These are phyloP conservation scores for Ophiostoma pallidulum DNA, from an alignment of 2,329 filamentous ascomycete genomes.

Conservation along the genomic window DNA sequence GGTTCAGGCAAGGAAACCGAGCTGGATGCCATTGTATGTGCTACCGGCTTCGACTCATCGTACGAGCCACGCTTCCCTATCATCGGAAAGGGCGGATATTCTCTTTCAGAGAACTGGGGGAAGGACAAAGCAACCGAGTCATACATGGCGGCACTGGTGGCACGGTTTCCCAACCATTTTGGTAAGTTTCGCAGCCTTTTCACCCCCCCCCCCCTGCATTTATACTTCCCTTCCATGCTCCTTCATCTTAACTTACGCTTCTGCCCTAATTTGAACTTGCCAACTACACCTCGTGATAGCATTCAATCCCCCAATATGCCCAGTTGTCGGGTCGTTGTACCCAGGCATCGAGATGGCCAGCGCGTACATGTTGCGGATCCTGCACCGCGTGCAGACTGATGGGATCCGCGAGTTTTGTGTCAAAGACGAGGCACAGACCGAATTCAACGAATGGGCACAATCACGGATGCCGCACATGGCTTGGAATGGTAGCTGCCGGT, in stretches of 20 bases:
- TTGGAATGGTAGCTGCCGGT: constrained; percentile 21
- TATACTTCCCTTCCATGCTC: no score
- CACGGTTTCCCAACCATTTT: constrained; percentile 19
- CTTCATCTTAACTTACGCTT: no score
- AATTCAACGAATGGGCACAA: constrained; percentile 19
- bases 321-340: background rate
- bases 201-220: no score
- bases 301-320: background rate
- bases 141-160: constrained; percentile 18
- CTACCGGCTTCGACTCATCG: constrained; percentile 27
- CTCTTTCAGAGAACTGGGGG: constrained; percentile 14
- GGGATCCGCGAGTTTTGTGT: constrained; percentile 8
- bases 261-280: no score
- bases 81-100: background rate
- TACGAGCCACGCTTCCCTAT: constrained; percentile 24
- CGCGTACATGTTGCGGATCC: constrained; percentile 35
- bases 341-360: constrained; percentile 6
- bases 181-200: background rate
- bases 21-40: constrained; percentile 23
- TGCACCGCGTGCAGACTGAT: constrained; percentile 26
- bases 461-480: constrained; percentile 23
- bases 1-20: constrained; percentile 23
- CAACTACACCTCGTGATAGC: background rate
- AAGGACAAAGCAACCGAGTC: constrained; percentile 30
- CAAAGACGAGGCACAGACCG: constrained; percentile 13